Evolutionary conservation across 2,329 filamentous ascomycete species (phyloP), one percentile per base, ranked within the genome.

Genomic region (Cladosporium sp.): DNA sequence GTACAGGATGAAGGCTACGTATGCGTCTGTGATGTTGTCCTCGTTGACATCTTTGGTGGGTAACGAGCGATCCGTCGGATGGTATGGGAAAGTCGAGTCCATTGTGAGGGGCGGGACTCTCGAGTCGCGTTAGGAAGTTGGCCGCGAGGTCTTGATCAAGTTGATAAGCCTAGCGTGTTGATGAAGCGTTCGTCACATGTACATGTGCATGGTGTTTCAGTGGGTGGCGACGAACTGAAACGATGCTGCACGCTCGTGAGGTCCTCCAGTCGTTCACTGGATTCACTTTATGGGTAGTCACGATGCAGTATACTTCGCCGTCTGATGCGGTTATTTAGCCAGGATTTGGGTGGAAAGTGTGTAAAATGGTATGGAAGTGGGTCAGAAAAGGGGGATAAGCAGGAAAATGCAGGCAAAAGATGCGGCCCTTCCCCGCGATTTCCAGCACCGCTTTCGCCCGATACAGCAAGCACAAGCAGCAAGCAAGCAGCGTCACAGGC

Each of bases 1-100:
- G 78, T 93, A 92, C 65, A 97, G 83, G 72, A 97, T 91, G 76
- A 97, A 97, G 70, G 83, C 79, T 66, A 93, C 89, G 76, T 93
- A 97, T 59, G 91, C 89, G 75, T 94, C 88, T 73, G 93, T 91
- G 69, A 97, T 89, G 14, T 85, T 90, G 1, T 86, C 85, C 71
- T 87, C 85, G 3, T 86, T 88, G 32, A 96, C 88, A 67, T 88
- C 81, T 68, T 85, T 86, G 64, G 88, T 82, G 8, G 93, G 93
- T 57, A 94, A 78, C 23, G 78, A 69, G 60, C 85, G 82, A 71
- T 86, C 84, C 25, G 59, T 54, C 32, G 59, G 59, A 56, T n/a
- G 59, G 36, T 63, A 63, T 54, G 49, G 21, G 16, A 63, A 43
- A 10, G 59, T 43, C 16, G 59, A 46, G 14, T 63, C 49, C 59